These are phyloP conservation scores for Suaeda aralocaspica DNA, from an alignment of 148 eudicot species.

Conservation along the genomic window DNA sequence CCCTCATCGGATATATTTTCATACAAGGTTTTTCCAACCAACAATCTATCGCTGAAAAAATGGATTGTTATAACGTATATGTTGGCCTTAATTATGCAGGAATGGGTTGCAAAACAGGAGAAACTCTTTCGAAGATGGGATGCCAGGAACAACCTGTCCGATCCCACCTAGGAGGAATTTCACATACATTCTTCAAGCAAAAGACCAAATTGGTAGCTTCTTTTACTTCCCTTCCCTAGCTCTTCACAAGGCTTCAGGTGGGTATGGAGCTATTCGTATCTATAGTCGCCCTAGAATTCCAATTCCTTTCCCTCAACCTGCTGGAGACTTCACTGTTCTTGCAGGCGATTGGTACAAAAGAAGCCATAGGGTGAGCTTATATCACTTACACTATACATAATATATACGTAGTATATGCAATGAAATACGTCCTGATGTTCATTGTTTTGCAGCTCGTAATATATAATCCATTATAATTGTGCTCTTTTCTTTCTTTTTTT, in stretches of 20 bases:
- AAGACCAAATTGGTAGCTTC: conserved; percentile 93
- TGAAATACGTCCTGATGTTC: too few species aligned
- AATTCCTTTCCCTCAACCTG: conserved; percentile 80
- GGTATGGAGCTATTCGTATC: conserved; percentile 64
- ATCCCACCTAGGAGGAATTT: conserved; percentile 73
- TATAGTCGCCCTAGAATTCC: conserved; percentile 87
- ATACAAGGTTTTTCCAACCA: neutral
- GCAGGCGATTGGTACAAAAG: conserved; percentile 92
- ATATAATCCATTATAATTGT: neutral
- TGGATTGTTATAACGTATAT: too few species aligned
- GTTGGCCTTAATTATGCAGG: conserved; percentile 36
- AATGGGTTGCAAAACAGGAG: conserved; percentile 85
- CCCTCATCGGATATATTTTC: too few species aligned
- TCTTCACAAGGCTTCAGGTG: conserved; percentile 89
- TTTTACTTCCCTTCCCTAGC: conserved; percentile 84
- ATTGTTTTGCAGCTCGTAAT: too few species aligned
- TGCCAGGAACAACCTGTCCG: conserved; percentile 80
- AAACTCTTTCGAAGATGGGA: conserved; percentile 93
- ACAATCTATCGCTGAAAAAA: neutral
- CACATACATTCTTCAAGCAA: conserved; percentile 88
- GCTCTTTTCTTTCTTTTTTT: neutral
- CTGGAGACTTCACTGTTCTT: conserved; percentile 70
- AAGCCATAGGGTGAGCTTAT: conserved; percentile 57
- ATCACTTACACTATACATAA: neutral
- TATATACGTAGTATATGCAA: too few species aligned